Evolutionary conservation across 345 rosid species (phyloP).

Genomic region (Melastoma malabathricum): DNA sequence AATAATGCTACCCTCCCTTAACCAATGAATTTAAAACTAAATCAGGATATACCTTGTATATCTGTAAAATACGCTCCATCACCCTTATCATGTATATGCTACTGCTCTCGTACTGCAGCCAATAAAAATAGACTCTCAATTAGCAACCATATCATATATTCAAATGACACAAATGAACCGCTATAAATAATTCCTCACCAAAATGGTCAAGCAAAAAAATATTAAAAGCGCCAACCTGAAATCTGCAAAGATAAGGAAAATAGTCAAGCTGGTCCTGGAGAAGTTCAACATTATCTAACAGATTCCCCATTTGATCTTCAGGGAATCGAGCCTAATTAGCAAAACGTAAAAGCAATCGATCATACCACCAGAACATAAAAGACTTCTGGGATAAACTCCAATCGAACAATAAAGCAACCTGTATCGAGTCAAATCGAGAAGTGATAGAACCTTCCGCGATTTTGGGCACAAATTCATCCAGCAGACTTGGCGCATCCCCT

Average conservation of each 20-base stretch:
- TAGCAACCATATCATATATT: too few species aligned
- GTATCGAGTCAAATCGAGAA: constrained; percentile 88
- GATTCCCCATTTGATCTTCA: constrained; percentile 74
- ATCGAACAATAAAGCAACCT: constrained; percentile 34
- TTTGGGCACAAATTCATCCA: constrained; percentile 96
- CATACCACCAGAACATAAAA: not conserved
- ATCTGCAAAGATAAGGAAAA: constrained; percentile 94
- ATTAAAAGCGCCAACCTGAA: constrained; percentile 55
- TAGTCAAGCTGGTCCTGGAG: constrained; percentile 98
- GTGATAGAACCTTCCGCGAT: constrained; percentile 89
- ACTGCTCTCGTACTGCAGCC: constrained; percentile 80
- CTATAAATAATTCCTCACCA: too few species aligned
- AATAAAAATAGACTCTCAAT: constrained; percentile 2
- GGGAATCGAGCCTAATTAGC: constrained; percentile 55
- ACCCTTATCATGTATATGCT: constrained; percentile 66
- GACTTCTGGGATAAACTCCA: too few species aligned
- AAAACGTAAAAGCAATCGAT: constrained; percentile 2
- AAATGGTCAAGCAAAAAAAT: not conserved
- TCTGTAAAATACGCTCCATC: constrained; percentile 88
- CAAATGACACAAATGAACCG: too few species aligned
- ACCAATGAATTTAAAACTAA: constrained; percentile 3
- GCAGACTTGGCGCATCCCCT: constrained; percentile 93
- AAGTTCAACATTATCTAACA: constrained; percentile 91
- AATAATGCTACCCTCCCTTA: too few species aligned
- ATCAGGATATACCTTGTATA: constrained; percentile 57